phyloP scores from a whole-genome alignment of 495 filamentous ascomycete genomes.

The Neurospora sp. region DNA sequence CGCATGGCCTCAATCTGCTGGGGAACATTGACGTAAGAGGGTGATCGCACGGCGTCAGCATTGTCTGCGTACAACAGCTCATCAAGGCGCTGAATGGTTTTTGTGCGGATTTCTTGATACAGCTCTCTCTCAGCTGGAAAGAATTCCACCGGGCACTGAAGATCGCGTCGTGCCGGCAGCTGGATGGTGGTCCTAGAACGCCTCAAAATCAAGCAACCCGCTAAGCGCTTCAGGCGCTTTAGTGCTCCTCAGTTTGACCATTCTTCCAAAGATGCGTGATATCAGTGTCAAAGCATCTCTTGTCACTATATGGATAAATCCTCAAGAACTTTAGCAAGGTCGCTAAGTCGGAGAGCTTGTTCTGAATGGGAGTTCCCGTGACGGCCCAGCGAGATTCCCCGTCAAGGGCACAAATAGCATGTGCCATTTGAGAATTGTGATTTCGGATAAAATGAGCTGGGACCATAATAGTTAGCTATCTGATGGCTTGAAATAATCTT shows the following conservation, averaged over 20 bases:
- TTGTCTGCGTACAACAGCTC: conserved; percentile 3
- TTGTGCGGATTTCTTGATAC: conserved; percentile 17
- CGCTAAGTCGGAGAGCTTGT: conserved; percentile 28
- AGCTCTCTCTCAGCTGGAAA: conserved; percentile 15
- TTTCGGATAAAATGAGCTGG: conserved; percentile 26
- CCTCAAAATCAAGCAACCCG: conserved; percentile 25
- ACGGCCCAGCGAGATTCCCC: conserved; percentile 32
- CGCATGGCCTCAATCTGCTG: conserved; percentile 34
- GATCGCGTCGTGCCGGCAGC: conserved; percentile 21
- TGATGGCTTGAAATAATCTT: conserved; percentile 21
- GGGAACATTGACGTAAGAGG: conserved; percentile 24
- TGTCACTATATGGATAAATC: conserved; percentile 29
- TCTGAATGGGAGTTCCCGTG: conserved; percentile 37
- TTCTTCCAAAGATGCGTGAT: conserved; percentile 25
- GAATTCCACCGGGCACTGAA: conserved; percentile 18
- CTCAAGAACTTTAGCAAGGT: conserved; percentile 30
- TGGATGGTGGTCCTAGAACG: conserved; percentile 26
- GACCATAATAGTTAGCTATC: conserved; percentile 1
- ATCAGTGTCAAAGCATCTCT: conserved; percentile 22
- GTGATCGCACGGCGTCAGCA: background rate
- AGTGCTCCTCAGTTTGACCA: conserved; percentile 21
- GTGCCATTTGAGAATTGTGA: conserved; percentile 21
- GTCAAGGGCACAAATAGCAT: conserved; percentile 24
- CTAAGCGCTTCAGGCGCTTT: conserved; percentile 26
- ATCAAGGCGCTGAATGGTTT: conserved; percentile 17